Conservation (phyloP, 129 eudicot genomes). For the Glebionis coronaria region DNA sequence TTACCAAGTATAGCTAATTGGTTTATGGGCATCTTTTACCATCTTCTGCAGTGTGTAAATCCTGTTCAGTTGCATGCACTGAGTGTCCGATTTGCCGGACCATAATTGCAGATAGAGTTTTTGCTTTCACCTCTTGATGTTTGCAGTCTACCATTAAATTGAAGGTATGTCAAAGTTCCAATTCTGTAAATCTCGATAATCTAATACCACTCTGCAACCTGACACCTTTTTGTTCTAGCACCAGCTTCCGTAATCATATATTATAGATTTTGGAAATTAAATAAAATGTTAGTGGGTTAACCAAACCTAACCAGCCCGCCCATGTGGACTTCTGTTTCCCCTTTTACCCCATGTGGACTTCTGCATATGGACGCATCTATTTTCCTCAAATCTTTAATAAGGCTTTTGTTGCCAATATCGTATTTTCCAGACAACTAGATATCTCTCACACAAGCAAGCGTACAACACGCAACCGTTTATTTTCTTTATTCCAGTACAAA, state of each 20-base stretch:
- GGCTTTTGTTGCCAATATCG: too few relatives aligned
- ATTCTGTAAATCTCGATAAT: not conserved
- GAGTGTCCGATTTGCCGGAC: slow-evolving; percentile 98
- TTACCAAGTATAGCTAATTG: too few relatives aligned
- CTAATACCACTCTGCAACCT: not conserved
- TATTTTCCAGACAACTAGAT: not conserved
- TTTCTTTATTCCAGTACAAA: not conserved
- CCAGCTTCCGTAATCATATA: too few relatives aligned
- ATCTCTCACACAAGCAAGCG: not conserved
- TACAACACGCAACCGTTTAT: too few relatives aligned
- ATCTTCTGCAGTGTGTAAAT: slow-evolving; percentile 80
- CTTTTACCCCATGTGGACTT: too few relatives aligned
- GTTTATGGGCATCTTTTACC: not conserved
- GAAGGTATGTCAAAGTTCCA: slow-evolving; percentile 31
- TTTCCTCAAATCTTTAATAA: too few relatives aligned
- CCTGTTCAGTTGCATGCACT: slow-evolving; percentile 93
- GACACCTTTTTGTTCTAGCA: too few relatives aligned
- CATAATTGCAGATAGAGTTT: slow-evolving; percentile 78
- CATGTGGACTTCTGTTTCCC: too few relatives aligned
- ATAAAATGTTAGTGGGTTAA: too few relatives aligned
- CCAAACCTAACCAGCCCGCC: too few relatives aligned
- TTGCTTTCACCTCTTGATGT: slow-evolving; percentile 79
- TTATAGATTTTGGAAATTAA: too few relatives aligned
- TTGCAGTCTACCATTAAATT: slow-evolving; percentile 19
- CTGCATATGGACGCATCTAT: too few relatives aligned